A percentile compares a stretch with the other conserved stretches of the same genome.
phyloP scores from a whole-genome alignment of 2,329 filamentous ascomycete species.

The Chrysosporium queenslandicum region DNA sequence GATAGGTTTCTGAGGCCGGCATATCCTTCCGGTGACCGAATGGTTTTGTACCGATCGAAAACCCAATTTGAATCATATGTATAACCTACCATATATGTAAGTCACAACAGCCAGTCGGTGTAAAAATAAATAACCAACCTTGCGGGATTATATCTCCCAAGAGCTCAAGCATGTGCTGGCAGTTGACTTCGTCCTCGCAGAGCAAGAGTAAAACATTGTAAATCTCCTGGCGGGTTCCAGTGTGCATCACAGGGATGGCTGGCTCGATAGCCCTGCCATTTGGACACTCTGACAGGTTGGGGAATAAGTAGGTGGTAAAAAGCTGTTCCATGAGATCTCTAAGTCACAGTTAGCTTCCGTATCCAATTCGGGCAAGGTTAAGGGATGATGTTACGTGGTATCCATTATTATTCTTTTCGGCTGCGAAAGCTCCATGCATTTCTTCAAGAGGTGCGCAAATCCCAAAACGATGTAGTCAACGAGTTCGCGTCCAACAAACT shows the following conservation, averaged over 20 bases:
- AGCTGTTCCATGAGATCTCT: conserved; percentile 43
- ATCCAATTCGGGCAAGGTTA: no score
- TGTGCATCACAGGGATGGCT: conserved; percentile 44
- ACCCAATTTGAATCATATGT: conserved; percentile 51
- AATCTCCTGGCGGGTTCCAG: conserved; percentile 48
- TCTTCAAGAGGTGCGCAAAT: conserved; percentile 36
- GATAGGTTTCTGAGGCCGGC: conserved; percentile 85
- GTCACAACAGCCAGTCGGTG: conserved; percentile 18
- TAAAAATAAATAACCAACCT: conserved; percentile 29
- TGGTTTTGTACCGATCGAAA: conserved; percentile 56
- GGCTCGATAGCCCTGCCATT: conserved; percentile 24
- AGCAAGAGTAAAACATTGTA: conserved; percentile 52
- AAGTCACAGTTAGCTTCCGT: not conserved
- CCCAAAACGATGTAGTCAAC: conserved; percentile 37
- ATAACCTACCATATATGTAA: conserved; percentile 40
- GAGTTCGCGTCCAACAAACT: conserved; percentile 40
- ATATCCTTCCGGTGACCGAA: conserved; percentile 71
- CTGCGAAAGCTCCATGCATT: conserved; percentile 34
- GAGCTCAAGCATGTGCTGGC: conserved; percentile 44
- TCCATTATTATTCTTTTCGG: conserved; percentile 26
- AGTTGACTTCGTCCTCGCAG: conserved; percentile 43
- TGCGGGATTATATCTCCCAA: conserved; percentile 45
- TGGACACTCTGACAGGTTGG: conserved; percentile 37
- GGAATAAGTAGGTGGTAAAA: conserved; percentile 58
- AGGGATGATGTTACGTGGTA: conserved; percentile 25